These are phyloP conservation scores for Xylaria digitata DNA, from an alignment of 2,329 filamentous ascomycete species.

Conservation along the genomic window DNA sequence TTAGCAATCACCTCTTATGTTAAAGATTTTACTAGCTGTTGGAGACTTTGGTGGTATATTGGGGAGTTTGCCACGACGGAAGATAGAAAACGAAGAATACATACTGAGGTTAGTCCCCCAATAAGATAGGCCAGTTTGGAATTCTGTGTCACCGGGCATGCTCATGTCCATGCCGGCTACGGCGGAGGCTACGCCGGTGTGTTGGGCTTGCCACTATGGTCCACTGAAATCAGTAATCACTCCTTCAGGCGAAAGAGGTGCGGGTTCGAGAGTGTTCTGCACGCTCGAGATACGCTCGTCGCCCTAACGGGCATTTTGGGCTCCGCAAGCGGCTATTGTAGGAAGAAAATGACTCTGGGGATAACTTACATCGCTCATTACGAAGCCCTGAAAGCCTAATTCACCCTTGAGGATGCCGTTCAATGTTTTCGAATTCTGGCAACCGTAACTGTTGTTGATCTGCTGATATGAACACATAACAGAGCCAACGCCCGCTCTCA, in stretches of 20 bases:
- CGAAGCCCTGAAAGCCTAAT: constrained; percentile 82
- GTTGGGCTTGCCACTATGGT: constrained; percentile 74
- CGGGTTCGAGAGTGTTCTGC: no score
- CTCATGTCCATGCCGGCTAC: constrained; percentile 83
- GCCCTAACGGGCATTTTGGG: no score
- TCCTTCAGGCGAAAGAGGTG: no score
- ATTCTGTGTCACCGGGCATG: constrained; percentile 73
- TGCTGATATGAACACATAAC: constrained; percentile 80
- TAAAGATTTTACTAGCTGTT: background rate
- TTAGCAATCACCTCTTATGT: background rate
- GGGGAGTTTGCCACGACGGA: background rate
- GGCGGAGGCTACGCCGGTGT: constrained; percentile 73
- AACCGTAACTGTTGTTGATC: constrained; percentile 82
- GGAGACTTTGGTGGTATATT: background rate
- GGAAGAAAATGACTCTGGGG: no score
- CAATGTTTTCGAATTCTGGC: constrained; percentile 80
- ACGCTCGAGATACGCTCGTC: no score
- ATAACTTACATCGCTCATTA: constrained; percentile 71
- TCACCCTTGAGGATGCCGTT: constrained; percentile 83
- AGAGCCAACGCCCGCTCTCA: constrained; percentile 72
- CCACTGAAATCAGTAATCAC: no score
- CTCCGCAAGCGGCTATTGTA: no score
- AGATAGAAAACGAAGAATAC: background rate
- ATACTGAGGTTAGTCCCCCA: constrained; percentile 85
- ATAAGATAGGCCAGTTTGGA: constrained; percentile 74